phyloP scores from a whole-genome alignment of 306 rosid species.

The Cicer pinnatifidum region DNA sequence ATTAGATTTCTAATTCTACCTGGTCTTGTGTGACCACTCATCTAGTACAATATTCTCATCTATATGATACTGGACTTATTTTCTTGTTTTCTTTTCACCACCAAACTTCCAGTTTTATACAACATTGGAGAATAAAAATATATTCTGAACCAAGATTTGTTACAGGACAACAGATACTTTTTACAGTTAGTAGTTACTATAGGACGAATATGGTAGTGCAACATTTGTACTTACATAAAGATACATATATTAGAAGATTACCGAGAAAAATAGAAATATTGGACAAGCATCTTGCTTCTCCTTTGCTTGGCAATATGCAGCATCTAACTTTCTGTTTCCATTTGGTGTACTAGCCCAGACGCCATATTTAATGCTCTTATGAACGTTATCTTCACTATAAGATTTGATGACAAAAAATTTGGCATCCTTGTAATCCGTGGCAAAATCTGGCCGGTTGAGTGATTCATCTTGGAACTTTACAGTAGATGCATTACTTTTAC shows the following conservation, averaged over 20 bases:
- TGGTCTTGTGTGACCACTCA: not conserved
- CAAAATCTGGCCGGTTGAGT: conserved; percentile 64
- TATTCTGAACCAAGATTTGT: conserved; percentile 26
- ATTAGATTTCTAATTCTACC: conserved; percentile 7
- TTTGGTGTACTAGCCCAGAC: conserved; percentile 96
- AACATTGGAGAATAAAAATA: not conserved
- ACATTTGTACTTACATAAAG: conserved; percentile 20
- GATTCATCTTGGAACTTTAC: conserved; percentile 59
- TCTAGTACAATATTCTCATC: not conserved
- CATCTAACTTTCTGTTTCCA: conserved; percentile 83
- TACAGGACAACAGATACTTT: conserved; percentile 15
- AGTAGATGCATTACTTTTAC: conserved; percentile 48
- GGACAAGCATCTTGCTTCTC: conserved; percentile 76
- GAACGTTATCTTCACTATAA: conserved; percentile 89
- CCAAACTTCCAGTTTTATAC: not conserved
- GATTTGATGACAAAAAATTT: conserved; percentile 84
- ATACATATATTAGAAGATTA: conserved; percentile 46
- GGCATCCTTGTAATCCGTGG: conserved; percentile 72
- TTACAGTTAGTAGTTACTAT: not conserved
- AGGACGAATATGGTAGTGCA: conserved; percentile 5
- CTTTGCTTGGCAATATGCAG: conserved; percentile 73
- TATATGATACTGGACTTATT: not conserved
- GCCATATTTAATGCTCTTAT: conserved; percentile 88
- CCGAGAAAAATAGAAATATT: conserved; percentile 78
- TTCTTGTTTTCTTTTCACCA: not conserved